Percentiles rank a stretch among this genome's conserved stretches.
phyloP scores from a whole-genome alignment of 1,284 basidiomycete species.

The Inonotus obliquus region DNA sequence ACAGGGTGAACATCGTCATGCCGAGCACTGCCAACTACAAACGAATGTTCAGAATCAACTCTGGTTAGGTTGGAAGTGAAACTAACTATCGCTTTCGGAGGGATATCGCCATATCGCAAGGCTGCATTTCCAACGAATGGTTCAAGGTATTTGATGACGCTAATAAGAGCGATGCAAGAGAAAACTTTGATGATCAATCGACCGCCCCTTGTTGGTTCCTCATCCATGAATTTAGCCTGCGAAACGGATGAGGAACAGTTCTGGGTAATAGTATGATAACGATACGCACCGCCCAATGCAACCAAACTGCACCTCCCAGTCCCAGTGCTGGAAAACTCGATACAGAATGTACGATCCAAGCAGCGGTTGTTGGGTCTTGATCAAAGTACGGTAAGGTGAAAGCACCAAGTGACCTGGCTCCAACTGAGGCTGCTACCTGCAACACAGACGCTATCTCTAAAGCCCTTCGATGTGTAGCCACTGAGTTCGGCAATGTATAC shows the following conservation, averaged over 20 bases:
- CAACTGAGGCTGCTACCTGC: not conserved
- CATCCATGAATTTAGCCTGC: constrained; percentile 9
- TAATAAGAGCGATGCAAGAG: constrained; percentile 1
- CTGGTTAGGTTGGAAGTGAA: not conserved
- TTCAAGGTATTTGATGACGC: constrained; percentile 6
- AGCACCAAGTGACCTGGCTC: not conserved
- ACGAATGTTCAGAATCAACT: not conserved
- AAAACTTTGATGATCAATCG: not conserved
- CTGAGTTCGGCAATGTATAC: not conserved
- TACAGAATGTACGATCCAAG: constrained; percentile 1
- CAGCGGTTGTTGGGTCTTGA: constrained; percentile 4
- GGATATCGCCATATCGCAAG: not conserved
- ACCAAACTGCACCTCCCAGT: constrained; percentile 9
- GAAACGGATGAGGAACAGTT: not conserved
- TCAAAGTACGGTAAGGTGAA: not conserved
- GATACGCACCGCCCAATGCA: constrained; percentile 11
- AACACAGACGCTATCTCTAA: constrained; percentile 2
- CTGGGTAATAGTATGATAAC: not conserved
- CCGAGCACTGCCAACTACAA: not conserved
- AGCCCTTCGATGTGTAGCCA: not conserved
- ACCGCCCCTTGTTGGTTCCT: constrained; percentile 5
- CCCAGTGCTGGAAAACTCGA: constrained; percentile 8
- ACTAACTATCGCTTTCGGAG: constrained; percentile 4
- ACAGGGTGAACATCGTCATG: constrained; percentile 6
- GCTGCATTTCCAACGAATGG: constrained; percentile 1